Percentiles rank a stretch among this genome's conserved stretches.
Evolutionary conservation across 2,329 filamentous ascomycete species (phyloP).

Genomic region (Xylariales sp.): DNA sequence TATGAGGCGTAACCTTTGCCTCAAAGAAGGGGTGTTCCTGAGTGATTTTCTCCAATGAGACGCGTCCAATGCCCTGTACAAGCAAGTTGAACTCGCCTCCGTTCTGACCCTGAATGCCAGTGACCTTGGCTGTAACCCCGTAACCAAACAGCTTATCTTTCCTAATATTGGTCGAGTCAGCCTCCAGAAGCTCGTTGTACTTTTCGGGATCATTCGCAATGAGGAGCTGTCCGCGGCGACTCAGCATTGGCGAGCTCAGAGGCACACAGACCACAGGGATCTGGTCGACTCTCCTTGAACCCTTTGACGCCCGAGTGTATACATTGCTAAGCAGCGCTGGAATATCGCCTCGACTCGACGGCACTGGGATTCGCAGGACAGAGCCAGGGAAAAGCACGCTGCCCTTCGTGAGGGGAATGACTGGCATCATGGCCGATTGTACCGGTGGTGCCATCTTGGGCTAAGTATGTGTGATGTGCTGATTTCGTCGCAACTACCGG

Average conservation of each 20-base stretch:
- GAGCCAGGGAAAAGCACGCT: slow-evolving; percentile 82
- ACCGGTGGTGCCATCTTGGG: slow-evolving; percentile 23
- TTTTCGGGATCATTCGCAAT: slow-evolving; percentile 59
- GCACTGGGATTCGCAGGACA: slow-evolving; percentile 77
- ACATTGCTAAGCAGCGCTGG: slow-evolving; percentile 81
- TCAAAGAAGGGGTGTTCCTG: slow-evolving; percentile 85
- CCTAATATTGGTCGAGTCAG: slow-evolving; percentile 55
- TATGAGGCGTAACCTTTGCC: slow-evolving; percentile 58
- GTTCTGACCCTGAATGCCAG: slow-evolving; percentile 70
- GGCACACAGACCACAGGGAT: slow-evolving; percentile 87
- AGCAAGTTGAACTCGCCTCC: slow-evolving; percentile 75
- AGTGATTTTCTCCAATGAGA: slow-evolving; percentile 68
- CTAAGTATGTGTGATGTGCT: slow-evolving; percentile 10
- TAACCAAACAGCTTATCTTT: slow-evolving; percentile 76
- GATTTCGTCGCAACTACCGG: slow-evolving; percentile 1
- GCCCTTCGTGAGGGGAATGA: slow-evolving; percentile 78
- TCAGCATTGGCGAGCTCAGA: slow-evolving; percentile 69
- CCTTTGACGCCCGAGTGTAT: slow-evolving; percentile 70
- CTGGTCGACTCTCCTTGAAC: slow-evolving; percentile 58
- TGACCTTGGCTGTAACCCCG: slow-evolving; percentile 76
- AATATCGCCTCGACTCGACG: slow-evolving; percentile 76
- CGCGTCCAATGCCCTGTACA: slow-evolving; percentile 78
- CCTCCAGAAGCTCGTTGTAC: slow-evolving; percentile 40
- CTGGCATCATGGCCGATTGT: slow-evolving; percentile 53
- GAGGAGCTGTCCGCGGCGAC: slow-evolving; percentile 69